Percentiles rank a stretch among this genome's conserved stretches.
phyloP scores from a whole-genome alignment of 176 grass and related monocot genomes.

The Oryza nivara region DNA sequence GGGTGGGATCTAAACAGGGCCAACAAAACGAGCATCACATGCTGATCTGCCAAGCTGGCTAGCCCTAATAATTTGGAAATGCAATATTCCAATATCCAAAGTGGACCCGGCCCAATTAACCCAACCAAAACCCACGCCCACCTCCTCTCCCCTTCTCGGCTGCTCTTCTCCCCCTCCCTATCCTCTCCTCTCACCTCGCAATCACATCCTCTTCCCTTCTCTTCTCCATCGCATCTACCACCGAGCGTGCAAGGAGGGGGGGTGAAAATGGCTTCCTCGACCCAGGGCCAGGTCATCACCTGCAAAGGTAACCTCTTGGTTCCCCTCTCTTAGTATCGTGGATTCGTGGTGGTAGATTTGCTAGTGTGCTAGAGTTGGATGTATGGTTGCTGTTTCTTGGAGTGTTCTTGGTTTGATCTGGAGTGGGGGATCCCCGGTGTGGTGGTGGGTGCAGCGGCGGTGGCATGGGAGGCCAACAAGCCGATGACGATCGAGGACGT shows the following conservation, averaged over 20 bases:
- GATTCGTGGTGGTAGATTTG: not conserved
- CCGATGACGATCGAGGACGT: constrained; percentile 92
- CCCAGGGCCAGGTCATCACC: constrained; percentile 91
- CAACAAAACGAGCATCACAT: not conserved
- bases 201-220: not conserved
- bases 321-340: not conserved
- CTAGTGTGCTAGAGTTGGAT: not conserved
- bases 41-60: constrained; percentile 28
- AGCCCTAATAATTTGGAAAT: not conserved
- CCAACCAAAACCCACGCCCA: not conserved
- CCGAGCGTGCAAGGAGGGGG: not conserved
- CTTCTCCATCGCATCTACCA: constrained; percentile 1
- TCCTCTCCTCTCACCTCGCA: constrained; percentile 22
- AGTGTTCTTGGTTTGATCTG: constrained; percentile 43
- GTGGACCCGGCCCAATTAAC: not conserved
- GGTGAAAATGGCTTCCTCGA: constrained; percentile 56
- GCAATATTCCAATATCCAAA: not conserved
- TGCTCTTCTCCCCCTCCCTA: not conserved
- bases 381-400: not conserved
- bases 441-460: constrained; percentile 65
- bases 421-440: not conserved
- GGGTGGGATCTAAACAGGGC: too few relatives aligned
- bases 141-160: not conserved
- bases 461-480: constrained; percentile 88
- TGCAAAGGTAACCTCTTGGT: constrained; percentile 76